phyloP scores from a whole-genome alignment of 345 rosid genomes.

The Moricandia moricandioides region DNA sequence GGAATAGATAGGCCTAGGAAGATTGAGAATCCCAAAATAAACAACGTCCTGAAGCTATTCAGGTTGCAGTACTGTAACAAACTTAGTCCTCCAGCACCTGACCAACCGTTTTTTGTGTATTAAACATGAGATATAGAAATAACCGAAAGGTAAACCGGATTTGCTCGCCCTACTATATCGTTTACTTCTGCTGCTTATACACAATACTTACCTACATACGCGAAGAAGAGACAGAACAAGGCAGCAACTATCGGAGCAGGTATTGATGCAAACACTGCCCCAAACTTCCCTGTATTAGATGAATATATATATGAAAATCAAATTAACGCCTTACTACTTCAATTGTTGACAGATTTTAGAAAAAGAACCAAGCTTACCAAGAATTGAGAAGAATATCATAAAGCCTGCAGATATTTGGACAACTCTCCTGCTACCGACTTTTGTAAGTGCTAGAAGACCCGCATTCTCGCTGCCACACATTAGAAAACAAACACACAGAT shows the following conservation, averaged over 20 bases:
- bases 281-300: slow-evolving; percentile 73
- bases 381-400: slow-evolving; percentile 95
- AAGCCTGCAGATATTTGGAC: slow-evolving; percentile 96
- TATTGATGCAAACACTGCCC: slow-evolving; percentile 91
- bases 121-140: not conserved
- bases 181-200: not conserved
- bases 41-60: slow-evolving; percentile 74
- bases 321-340: not conserved
- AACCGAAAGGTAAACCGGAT: not conserved
- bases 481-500: not conserved
- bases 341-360: not conserved
- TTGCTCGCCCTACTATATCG: not conserved
- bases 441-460: slow-evolving; percentile 83
- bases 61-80: slow-evolving; percentile 91
- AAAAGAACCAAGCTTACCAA: slow-evolving; percentile 48
- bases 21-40: slow-evolving; percentile 81
- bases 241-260: slow-evolving; percentile 82
- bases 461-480: slow-evolving; percentile 72
- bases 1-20: slow-evolving; percentile 90
- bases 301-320: not conserved
- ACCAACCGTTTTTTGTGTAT: slow-evolving; percentile 6
- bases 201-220: slow-evolving; percentile 73
- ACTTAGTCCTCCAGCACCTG: slow-evolving; percentile 91
- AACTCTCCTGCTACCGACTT: slow-evolving; percentile 94
- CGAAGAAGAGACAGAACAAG: slow-evolving; percentile 83